Conservation (phyloP, 2,329 filamentous ascomycete genomes). For the Whalleya microplaca region DNA sequence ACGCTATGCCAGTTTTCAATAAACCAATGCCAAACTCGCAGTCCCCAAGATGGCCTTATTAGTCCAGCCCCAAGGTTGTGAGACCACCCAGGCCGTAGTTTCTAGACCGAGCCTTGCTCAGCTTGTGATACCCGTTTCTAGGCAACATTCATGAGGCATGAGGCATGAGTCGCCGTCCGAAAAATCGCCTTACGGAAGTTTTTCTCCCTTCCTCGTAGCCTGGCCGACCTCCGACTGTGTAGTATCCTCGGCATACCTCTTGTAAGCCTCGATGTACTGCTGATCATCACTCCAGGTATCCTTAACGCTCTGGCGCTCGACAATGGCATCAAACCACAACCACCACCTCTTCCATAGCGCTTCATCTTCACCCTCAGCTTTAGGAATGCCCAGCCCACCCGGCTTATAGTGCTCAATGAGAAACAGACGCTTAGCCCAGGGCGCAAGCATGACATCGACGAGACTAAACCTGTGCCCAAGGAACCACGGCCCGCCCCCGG, state of each 20-base stretch:
- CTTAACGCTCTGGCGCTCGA: slow-evolving; percentile 62
- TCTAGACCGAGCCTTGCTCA: not conserved
- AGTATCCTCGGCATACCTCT: slow-evolving; percentile 67
- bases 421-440: slow-evolving; percentile 74
- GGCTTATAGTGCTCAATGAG: slow-evolving; percentile 76
- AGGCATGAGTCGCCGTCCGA: too few relatives aligned
- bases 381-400: slow-evolving; percentile 52
- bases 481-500: slow-evolving; percentile 65
- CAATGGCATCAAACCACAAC: slow-evolving; percentile 64
- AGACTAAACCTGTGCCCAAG: slow-evolving; percentile 65
- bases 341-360: slow-evolving; percentile 67
- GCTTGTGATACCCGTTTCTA: not conserved
- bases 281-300: slow-evolving; percentile 71
- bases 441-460: slow-evolving; percentile 72
- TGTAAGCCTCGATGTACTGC: slow-evolving; percentile 70
- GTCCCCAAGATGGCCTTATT: not conserved
- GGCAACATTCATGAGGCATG: not conserved
- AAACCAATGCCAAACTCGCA: not conserved
- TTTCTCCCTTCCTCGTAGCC: slow-evolving; percentile 64
- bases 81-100: not conserved
- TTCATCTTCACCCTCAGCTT: slow-evolving; percentile 49
- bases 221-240: slow-evolving; percentile 65
- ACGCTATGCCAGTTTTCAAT: too few relatives aligned
- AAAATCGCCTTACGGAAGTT: slow-evolving; percentile 58
- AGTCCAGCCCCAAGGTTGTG: not conserved